These are phyloP conservation scores for Austroboletus novae-zelandiae DNA, from an alignment of 1,284 basidiomycete genomes.

Conservation along the genomic window DNA sequence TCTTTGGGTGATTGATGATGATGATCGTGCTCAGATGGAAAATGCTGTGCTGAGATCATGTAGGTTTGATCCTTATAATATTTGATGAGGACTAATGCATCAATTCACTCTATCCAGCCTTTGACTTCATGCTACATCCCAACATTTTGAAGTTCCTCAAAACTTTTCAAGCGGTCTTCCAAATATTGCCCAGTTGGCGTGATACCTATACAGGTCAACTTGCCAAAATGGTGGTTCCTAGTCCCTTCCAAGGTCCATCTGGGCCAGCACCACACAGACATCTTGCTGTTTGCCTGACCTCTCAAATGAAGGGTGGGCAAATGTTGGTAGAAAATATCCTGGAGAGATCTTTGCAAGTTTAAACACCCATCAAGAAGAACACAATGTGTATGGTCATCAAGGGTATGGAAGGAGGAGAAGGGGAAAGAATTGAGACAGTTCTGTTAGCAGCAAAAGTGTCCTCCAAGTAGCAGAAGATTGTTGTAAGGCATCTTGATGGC, in stretches of 20 bases:
- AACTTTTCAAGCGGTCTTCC: not conserved
- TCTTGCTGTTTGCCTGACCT: not conserved
- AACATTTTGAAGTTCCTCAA: no score
- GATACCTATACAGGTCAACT: no score
- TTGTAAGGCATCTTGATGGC: not conserved
- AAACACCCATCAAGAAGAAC: not conserved
- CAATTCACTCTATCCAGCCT: no score
- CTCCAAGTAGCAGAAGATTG: not conserved
- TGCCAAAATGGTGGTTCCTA: not conserved
- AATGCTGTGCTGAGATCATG: no score
- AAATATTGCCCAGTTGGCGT: not conserved
- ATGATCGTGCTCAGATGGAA: no score
- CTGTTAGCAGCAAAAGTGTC: not conserved
- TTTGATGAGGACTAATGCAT: no score
- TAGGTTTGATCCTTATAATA: no score
- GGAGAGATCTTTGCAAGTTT: not conserved
- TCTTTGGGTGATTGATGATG: no score
- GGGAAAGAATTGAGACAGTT: not conserved
- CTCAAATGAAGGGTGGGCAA: not conserved
- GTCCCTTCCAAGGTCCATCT: not conserved
- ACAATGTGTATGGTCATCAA: constrained; percentile 2
- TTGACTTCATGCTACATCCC: no score
- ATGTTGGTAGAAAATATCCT: no score
- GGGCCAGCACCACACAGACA: not conserved
- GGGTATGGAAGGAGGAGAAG: not conserved